phyloP scores from a whole-genome alignment of 2,329 filamentous ascomycete genomes.

The Leptographium radiaticola region DNA sequence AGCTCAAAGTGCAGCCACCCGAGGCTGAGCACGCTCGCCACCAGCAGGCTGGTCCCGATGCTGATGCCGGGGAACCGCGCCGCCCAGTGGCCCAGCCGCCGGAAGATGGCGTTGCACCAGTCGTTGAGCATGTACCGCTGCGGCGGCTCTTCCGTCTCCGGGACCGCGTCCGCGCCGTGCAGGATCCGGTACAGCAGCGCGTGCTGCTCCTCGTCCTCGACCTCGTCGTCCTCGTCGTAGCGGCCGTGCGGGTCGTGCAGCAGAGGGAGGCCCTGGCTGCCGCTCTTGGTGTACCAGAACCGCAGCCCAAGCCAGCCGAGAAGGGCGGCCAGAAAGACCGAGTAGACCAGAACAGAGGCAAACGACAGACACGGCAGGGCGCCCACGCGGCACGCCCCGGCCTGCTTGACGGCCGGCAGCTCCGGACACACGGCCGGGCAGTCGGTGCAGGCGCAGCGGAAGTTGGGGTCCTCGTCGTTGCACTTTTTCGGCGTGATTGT shows the following conservation, averaged over 20 bases:
- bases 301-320: conserved; percentile 62
- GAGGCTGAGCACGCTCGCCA: conserved; percentile 67
- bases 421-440: conserved; percentile 77
- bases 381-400: conserved; percentile 68
- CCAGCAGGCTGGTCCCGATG: conserved; percentile 59
- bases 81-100: conserved; percentile 63
- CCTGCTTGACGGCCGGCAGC: conserved; percentile 60
- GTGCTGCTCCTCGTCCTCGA: conserved; percentile 56
- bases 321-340: conserved; percentile 56
- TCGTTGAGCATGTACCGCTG: conserved; percentile 75
- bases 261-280: conserved; percentile 67
- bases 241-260: conserved; percentile 69
- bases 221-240: conserved; percentile 62
- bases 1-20: conserved; percentile 86
- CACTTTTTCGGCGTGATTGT: conserved; percentile 70
- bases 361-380: conserved; percentile 88
- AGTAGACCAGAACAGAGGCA: conserved; percentile 77
- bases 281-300: conserved; percentile 25
- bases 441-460: conserved; percentile 86
- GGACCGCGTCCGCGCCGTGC: neutral
- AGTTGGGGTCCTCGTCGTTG: conserved; percentile 76
- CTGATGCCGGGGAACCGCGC: conserved; percentile 77
- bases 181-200: conserved; percentile 17
- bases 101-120: conserved; percentile 68
- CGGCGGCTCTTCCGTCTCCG: conserved; percentile 33